Evolutionary conservation across 2,329 filamentous ascomycete genomes (phyloP), one percentile per base, ranked within the genome.

Genomic region (Lasiodiplodia citricola): DNA sequence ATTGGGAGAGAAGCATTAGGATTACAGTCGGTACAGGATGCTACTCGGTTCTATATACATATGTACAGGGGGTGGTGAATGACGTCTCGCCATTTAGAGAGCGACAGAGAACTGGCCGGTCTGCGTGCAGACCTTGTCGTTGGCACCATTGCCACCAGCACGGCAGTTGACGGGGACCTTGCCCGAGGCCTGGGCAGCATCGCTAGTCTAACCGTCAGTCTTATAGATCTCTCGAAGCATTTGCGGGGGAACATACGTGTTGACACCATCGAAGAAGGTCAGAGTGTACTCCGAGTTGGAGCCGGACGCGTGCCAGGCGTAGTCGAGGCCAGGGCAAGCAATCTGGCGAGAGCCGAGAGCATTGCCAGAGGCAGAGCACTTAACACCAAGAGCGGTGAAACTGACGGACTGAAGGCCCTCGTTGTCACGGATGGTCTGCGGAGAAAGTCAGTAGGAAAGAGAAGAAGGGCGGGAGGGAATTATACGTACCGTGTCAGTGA

Each of bases 101-200:
- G 41, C 16, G 18, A 44, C 41, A 18, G 41, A 4, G 16, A 44
- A 44, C 13, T 44, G 13, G n/a, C 21, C 21, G 14, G 50, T 52
- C 57, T 62, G 57, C 13, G 16, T n/a, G 57, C 57, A 62, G 6
- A 62, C 57, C 0, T 37, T 37, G 57, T 62, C 57, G 37, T 62
- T 47, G 31, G 2, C 16, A 44, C 57, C 57, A 35, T 62, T 41
- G 21, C 57, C 57, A 28, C 57, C 57, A 62, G 57, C 57, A 23
- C 10, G 57, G 57, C 57, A 62, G 57, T 41, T 11, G 38, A 62
- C 37, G 18, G 57, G 57, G 37, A 38, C 57, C 57, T 60, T 60
- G 56, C 25, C 56, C 35, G 25, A 35, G 54, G 47, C 47, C 47
- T 51, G 47, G 7, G 47, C 50, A n/a, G 41, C 41, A 18, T 44